Evolutionary conservation across 805 yeast genomes (phyloP), one percentile per base, ranked within the genome.

Genomic region (Candida andamanensis): DNA sequence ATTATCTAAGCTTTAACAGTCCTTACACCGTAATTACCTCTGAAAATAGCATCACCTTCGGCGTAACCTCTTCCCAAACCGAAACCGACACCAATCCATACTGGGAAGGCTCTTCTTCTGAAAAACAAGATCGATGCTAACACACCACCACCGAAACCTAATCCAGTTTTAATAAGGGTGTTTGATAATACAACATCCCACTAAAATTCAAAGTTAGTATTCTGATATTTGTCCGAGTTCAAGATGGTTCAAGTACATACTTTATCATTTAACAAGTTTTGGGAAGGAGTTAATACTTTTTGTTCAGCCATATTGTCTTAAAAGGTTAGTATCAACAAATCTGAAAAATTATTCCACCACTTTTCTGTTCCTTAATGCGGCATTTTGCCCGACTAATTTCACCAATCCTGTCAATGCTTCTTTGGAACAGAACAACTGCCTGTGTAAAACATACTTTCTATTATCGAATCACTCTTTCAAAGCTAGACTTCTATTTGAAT

Each of bases 111-210:
- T 63, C 97, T 80, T 72, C 97, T 85, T 60, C 74, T 85, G 72
- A 92, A 92, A 36, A 92, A 64, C 39, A 92, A 63, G 26, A 89
- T 94, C 6, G 96, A 85, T 27, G 94, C 84, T 37, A 90, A 74
- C 20, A 92, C 95, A 63, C 99, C 99, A 28, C 81, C 92, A 44
- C 97, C 97, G 47, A 92, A 80, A 30, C 99, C 99, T 43, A 92
- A 73, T 13, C 96, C 95, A 49, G 96, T 83, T 63, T 92, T 92
- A 47, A 92, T 95, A 43, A 92, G 69, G 41, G 94, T 78, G 67
- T 92, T 92, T 38, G 98, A 87, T 54, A 92, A 71, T 33, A 89
- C 97, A 45, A 87, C 84, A 61, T 92, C 99, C 98, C 98, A 92
- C 37, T 36, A 23, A n/a, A n/a, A n/a, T n/a, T n/a, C 12, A 13